Evolutionary conservation across 2,329 filamentous ascomycete genomes (phyloP).

Genomic region (Pestalotiopsis fici): DNA sequence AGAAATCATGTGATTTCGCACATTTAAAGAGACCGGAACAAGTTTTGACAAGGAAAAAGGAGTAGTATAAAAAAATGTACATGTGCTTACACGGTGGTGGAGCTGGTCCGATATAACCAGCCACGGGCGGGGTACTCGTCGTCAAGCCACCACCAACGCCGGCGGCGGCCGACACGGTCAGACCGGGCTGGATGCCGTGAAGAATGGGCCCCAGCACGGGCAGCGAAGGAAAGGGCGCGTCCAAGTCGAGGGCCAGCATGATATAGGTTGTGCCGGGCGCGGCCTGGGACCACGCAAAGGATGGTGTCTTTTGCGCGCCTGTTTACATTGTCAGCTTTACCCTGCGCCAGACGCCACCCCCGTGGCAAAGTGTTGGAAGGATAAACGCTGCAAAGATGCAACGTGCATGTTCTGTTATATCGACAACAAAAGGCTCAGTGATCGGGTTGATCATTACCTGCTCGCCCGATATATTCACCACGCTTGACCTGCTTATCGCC

Average conservation of each 20-base stretch:
- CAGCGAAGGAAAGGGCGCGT: slow-evolving; percentile 5
- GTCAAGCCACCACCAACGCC: background rate
- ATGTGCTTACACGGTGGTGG: background rate
- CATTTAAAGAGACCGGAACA: background rate
- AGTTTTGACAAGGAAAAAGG: background rate
- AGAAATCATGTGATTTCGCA: background rate
- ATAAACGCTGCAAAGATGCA: too few relatives aligned
- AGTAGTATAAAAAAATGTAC: background rate
- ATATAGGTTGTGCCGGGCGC: slow-evolving; percentile 5
- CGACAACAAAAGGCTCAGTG: background rate
- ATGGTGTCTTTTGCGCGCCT: background rate
- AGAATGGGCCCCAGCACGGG: slow-evolving; percentile 8
- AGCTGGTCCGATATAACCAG: background rate
- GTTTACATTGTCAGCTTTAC: background rate
- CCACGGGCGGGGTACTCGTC: background rate
- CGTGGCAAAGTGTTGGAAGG: too few relatives aligned
- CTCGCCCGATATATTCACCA: slow-evolving; percentile 3
- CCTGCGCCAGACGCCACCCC: too few relatives aligned
- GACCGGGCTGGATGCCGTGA: slow-evolving; percentile 1
- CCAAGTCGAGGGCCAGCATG: slow-evolving; percentile 3
- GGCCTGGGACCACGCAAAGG: slow-evolving; percentile 2
- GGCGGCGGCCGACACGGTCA: too few relatives aligned
- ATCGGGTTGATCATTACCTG: background rate
- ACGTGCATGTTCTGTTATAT: too few relatives aligned
- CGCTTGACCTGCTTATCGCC: background rate